phyloP scores from a whole-genome alignment of 805 yeast species.

The Monosporozyma solicola region DNA sequence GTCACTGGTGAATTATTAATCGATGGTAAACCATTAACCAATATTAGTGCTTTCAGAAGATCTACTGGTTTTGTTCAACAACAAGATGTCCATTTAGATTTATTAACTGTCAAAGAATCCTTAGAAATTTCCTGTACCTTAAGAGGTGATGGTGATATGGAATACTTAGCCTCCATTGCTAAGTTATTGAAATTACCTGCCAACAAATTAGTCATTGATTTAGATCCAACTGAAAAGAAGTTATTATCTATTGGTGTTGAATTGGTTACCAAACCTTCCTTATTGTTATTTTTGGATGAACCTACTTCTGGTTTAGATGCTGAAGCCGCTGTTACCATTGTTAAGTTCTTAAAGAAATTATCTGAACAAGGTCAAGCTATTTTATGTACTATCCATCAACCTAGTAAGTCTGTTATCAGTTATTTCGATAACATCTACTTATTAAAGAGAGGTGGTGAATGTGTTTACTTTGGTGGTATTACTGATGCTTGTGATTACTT shows the following conservation, averaged over 20 bases:
- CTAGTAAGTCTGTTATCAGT: slow-evolving; percentile 50
- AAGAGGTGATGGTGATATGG: slow-evolving; percentile 32
- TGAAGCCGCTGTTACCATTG: slow-evolving; percentile 51
- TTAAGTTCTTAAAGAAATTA: slow-evolving; percentile 40
- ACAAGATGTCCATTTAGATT: slow-evolving; percentile 46
- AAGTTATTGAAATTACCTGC: slow-evolving; percentile 36
- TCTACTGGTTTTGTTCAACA: slow-evolving; percentile 53
- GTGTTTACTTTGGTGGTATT: slow-evolving; percentile 66
- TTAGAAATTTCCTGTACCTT: slow-evolving; percentile 43
- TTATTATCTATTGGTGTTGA: slow-evolving; percentile 48
- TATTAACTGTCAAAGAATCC: slow-evolving; percentile 46
- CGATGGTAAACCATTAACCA: slow-evolving; percentile 41
- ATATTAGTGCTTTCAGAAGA: slow-evolving; percentile 39
- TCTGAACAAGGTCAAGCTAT: slow-evolving; percentile 50
- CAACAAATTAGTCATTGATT: slow-evolving; percentile 40
- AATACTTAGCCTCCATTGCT: slow-evolving; percentile 31
- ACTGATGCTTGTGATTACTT: slow-evolving; percentile 45
- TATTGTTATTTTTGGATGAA: slow-evolving; percentile 49
- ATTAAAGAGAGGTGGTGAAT: slow-evolving; percentile 61
- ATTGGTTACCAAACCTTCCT: slow-evolving; percentile 45
- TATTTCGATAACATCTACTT: slow-evolving; percentile 53
- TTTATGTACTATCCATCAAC: slow-evolving; percentile 59
- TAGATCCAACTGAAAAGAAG: slow-evolving; percentile 48
- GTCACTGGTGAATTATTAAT: slow-evolving; percentile 52
- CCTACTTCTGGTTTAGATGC: slow-evolving; percentile 56